Conservation (phyloP, 129 eudicot genomes). For the Erigeron canadensis region DNA sequence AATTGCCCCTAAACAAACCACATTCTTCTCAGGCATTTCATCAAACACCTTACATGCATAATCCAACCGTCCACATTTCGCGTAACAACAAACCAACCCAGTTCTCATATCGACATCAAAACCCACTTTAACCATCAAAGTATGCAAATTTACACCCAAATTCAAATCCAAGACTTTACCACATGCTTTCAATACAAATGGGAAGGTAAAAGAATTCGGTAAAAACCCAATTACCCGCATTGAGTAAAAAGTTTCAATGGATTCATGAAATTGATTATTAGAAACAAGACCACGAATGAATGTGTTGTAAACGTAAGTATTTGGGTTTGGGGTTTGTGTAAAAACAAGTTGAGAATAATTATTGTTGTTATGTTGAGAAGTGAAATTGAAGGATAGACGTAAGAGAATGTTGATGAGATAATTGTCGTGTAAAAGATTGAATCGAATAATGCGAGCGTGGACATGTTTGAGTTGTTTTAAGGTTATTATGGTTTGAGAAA, state of each 20-base stretch:
- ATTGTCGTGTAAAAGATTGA: conserved; percentile 47
- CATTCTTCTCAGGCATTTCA: conserved; percentile 64
- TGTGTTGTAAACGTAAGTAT: conserved; percentile 53
- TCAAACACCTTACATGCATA: conserved; percentile 79
- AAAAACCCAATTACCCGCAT: conserved; percentile 56
- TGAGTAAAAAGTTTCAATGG: conserved; percentile 38
- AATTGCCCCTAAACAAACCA: conserved; percentile 62
- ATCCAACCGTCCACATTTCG: conserved; percentile 43
- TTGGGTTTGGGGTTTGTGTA: conserved; percentile 51
- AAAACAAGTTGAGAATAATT: conserved; percentile 56
- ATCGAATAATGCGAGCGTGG: conserved; percentile 57
- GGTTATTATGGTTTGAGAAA: conserved; percentile 38
- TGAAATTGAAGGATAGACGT: conserved; percentile 42
- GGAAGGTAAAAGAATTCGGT: conserved; percentile 64
- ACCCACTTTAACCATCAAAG: conserved; percentile 59
- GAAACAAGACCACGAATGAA: conserved; percentile 65
- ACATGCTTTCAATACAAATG: conserved; percentile 69
- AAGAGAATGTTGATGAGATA: conserved; percentile 63
- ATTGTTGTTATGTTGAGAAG: not conserved
- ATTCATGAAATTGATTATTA: conserved; percentile 39
- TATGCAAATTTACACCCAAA: conserved; percentile 56
- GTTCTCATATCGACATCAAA: conserved; percentile 55
- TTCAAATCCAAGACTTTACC: conserved; percentile 38
- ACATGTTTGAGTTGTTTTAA: conserved; percentile 62
- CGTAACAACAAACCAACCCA: conserved; percentile 65